Evolutionary conservation across 2,329 filamentous ascomycete genomes (phyloP).

Genomic region (Elsinoe arachidis): DNA sequence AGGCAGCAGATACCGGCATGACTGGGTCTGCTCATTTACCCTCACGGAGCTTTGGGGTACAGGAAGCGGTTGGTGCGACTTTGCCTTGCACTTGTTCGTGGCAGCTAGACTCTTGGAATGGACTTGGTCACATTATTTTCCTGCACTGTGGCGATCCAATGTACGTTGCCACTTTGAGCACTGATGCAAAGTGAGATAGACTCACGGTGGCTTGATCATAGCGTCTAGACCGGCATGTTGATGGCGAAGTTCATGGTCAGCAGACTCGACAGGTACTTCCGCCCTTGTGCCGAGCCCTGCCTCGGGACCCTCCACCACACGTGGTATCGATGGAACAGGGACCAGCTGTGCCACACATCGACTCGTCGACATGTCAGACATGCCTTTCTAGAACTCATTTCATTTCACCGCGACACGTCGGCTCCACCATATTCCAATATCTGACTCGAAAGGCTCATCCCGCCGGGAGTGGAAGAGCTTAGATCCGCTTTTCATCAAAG

Average conservation of each 20-base stretch:
- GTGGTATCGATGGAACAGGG: background rate
- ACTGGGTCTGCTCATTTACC: background rate
- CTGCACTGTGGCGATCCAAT: no score
- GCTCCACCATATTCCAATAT: background rate
- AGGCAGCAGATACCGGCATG: background rate
- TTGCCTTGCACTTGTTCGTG: background rate
- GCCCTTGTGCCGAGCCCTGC: background rate
- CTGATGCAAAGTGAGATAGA: background rate
- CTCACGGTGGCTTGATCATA: constrained; percentile 2
- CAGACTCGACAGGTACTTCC: background rate
- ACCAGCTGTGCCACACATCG: background rate
- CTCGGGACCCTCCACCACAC: background rate
- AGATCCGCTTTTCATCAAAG: background rate
- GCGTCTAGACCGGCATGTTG: background rate
- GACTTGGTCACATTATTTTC: no score
- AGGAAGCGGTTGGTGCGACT: background rate
- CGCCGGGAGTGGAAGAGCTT: background rate
- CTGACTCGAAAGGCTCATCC: background rate
- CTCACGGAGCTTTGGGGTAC: background rate
- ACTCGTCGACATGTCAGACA: background rate
- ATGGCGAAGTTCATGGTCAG: background rate
- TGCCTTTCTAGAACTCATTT: background rate
- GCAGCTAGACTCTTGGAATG: background rate
- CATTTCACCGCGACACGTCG: background rate
- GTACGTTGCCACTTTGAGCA: background rate